These are phyloP conservation scores for Microsporum audouinii DNA, from an alignment of 2,329 filamentous ascomycete species.

Conservation along the genomic window DNA sequence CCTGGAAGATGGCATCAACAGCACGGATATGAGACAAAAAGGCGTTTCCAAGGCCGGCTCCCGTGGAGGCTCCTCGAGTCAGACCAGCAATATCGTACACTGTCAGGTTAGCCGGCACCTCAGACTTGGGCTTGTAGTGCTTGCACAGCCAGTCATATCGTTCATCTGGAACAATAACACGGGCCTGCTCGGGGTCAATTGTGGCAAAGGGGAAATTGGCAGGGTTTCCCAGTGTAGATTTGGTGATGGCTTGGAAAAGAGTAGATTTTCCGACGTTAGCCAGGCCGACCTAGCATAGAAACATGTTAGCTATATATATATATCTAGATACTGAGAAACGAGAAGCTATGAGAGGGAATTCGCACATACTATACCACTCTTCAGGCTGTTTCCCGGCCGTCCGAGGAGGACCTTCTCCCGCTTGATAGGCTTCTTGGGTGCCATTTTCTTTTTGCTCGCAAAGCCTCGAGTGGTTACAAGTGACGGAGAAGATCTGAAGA, in stretches of 20 bases:
- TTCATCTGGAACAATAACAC: constrained; percentile 91
- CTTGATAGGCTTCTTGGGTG: constrained; percentile 82
- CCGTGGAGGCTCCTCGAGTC: constrained; percentile 88
- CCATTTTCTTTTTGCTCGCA: constrained; percentile 64
- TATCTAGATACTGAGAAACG: constrained; percentile 7
- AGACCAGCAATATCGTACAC: constrained; percentile 98
- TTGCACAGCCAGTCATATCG: constrained; percentile 91
- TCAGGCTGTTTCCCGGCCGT: constrained; percentile 92
- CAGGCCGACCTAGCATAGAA: constrained; percentile 64
- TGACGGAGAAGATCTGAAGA: constrained; percentile 1
- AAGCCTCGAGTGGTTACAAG: constrained; percentile 27
- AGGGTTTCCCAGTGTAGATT: constrained; percentile 92
- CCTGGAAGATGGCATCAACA: constrained; percentile 95
- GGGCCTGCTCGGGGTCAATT: constrained; percentile 96
- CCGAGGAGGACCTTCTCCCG: constrained; percentile 96
- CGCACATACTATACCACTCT: constrained; percentile 94
- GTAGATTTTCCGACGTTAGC: constrained; percentile 99
- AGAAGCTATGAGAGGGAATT: constrained; percentile 28
- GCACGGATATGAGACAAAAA: constrained; percentile 98
- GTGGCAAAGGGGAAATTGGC: constrained; percentile 99
- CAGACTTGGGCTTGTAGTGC: constrained; percentile 96
- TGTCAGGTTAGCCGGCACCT: constrained; percentile 93
- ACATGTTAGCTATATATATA: constrained; percentile 6
- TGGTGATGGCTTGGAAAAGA: constrained; percentile 98
- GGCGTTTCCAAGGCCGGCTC: constrained; percentile 91